Base-by-base conservation (phyloP, 176 grass and related monocot genomes). In the Carex parvula region DNA sequence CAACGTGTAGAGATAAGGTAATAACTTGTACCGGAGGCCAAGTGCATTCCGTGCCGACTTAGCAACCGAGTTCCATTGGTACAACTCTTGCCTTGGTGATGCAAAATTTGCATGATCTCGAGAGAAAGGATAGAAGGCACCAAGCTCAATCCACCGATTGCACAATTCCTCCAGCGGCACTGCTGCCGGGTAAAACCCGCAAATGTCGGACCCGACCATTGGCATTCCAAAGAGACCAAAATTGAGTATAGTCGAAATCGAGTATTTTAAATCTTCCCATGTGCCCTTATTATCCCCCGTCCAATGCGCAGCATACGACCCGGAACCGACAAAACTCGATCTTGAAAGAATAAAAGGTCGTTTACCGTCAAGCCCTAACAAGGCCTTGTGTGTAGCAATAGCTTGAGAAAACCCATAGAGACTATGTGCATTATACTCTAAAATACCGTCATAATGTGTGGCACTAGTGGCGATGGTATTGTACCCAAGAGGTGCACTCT, bases 51-150 rank as follows among this genome's bases (percentile, higher is more conserved):
- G 77, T 0, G 95, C 95, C 0, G 95, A 98, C 86, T 35, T 88
- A 1, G 95, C 92, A 26, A 98, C 95, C 5, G 95, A 93, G 18
- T 78, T 79, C 95, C 95, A 98, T 0, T 89, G 79, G 16, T 95
- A 98, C 0, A 98, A 91, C 80, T 98, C 95, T 84, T 98, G 95
- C 76, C 92, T 79, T 0, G 91, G 84, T 0, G 95, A 98, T 0
- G 92, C 95, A 70, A 98, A 91, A 87, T 94, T 95, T 35, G 95
- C 91, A 64, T 98, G 95, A 58, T 98, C 95, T 82, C 95, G 84
- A 13, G 95, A 94, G 87, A 98, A 98, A 0, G 95, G 95, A 84
- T 98, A 98, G 86, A 98, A 98, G 0, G 95, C 95, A 14, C 95
- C 95, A 8, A 98, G 88, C 89, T 95, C 84, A 3, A 98, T 98